Base-by-base conservation (phyloP, 2,329 filamentous ascomycete genomes). In the Chaetomiaceae sp. region DNA sequence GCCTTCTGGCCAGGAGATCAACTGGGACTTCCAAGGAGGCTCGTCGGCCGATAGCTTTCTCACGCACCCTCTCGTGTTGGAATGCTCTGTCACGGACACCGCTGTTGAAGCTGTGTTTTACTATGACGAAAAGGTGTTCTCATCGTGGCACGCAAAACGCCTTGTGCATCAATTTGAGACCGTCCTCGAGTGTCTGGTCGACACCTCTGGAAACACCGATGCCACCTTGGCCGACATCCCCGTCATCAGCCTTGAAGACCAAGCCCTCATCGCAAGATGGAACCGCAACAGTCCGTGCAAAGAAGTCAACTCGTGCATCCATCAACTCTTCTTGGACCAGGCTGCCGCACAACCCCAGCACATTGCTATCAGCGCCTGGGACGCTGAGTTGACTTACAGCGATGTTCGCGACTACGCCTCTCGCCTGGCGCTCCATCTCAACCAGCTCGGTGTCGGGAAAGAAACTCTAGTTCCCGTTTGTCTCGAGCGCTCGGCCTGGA, bases 381-480 rank as follows among this genome's bases (percentile, higher is more conserved):
- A 64, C 41, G 59, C 50, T 12, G 38, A 57, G 34, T 40, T 62
- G 35, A 63, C 61, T 2, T 63, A 62, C 44, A 40, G 40, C 19
- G 55, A 63, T 9, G 25, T 62, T 2, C 48, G 49, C 1, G 51
- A 56, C 4, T 40, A 55, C 30, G 53, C 60, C 5, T 21, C 43
- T 16, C 54, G 57, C 3, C 48, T 64, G 10, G 58, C 62, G 3
- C n/a, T 17, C 35, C 50, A 48, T 21, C 53, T 64, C 16, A n/a
- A 33, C 1, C 37, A 44, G 14, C 40, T 51, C 14, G 60, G 62
- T 13, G 56, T 65, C n/a, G 43, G 51, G 13, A 38, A 19, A 10
- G 60, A 56, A 4, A 54, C 45, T 5, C 33, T 60, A 12, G 58
- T 65, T 2, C 62, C 61, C 4, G 54, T 66, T 5, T 63, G 59